Conservation (phyloP, 306 rosid genomes). For the Rubus parviflorus region DNA sequence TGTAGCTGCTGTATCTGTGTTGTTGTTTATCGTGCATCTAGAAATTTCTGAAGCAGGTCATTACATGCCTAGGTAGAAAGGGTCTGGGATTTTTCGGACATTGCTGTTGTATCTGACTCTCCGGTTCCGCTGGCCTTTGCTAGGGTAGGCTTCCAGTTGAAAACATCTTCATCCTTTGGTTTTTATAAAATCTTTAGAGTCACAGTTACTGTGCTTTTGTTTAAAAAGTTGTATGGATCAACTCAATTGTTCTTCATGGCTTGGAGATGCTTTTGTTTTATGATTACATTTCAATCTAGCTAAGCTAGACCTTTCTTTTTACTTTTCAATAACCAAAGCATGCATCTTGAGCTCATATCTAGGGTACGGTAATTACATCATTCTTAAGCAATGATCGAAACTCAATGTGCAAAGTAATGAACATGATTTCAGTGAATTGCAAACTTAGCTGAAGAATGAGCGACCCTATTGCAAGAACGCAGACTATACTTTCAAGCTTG, state of each 20-base stretch:
- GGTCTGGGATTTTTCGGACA: neutral
- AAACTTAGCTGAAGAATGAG: too few species aligned
- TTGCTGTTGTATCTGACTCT: neutral
- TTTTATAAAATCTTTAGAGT: neutral
- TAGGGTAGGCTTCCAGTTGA: neutral
- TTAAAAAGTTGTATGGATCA: neutral
- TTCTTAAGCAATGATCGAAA: neutral
- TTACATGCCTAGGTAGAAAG: neutral
- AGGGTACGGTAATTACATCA: too few species aligned
- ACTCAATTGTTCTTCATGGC: neutral
- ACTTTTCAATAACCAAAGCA: neutral
- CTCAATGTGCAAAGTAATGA: too few species aligned
- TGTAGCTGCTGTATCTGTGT: neutral
- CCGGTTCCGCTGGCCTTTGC: slow-evolving; percentile 1
- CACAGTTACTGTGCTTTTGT: neutral
- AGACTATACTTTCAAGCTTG: too few species aligned
- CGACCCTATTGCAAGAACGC: too few species aligned
- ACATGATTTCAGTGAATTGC: too few species aligned
- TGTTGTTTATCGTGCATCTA: slow-evolving; percentile 3
- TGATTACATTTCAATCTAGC: neutral
- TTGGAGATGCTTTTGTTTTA: neutral
- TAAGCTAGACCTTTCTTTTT: neutral
- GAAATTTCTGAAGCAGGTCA: neutral
- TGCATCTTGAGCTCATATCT: too few species aligned
- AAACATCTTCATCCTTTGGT: neutral